phyloP scores from a whole-genome alignment of 495 filamentous ascomycete species.

The Aspergillus bridgeri region DNA sequence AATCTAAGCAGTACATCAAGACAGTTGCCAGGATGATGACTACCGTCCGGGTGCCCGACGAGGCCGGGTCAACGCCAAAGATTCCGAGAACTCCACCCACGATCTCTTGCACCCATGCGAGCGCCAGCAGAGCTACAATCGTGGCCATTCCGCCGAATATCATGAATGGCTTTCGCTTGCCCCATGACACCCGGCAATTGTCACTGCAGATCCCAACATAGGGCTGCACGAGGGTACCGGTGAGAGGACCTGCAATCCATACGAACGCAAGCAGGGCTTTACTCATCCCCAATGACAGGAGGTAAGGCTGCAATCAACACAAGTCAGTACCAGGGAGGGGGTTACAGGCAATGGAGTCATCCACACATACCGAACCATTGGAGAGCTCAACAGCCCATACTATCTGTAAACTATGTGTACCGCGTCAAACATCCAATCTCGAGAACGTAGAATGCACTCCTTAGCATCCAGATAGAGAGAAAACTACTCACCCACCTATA shows the following conservation, averaged over 20 bases:
- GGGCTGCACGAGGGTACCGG: slow-evolving; percentile 85
- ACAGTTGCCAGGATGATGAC: slow-evolving; percentile 73
- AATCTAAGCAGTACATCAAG: slow-evolving; percentile 81
- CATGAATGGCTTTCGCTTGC: slow-evolving; percentile 88
- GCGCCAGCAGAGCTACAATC: slow-evolving; percentile 64
- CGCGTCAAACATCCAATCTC: neutral
- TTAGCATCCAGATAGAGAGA: neutral
- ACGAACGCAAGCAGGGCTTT: slow-evolving; percentile 91
- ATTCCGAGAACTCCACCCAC: slow-evolving; percentile 65
- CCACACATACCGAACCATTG: slow-evolving; percentile 64
- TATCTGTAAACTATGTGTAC: slow-evolving; percentile 63
- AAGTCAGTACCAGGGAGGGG: neutral
- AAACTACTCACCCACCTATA: slow-evolving; percentile 65
- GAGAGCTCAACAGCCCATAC: slow-evolving; percentile 93
- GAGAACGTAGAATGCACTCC: neutral
- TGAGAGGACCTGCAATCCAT: slow-evolving; percentile 89
- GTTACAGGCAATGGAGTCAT: neutral
- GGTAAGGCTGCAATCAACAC: slow-evolving; percentile 46
- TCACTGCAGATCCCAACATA: slow-evolving; percentile 90
- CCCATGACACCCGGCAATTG: slow-evolving; percentile 74
- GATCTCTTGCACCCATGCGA: slow-evolving; percentile 81
- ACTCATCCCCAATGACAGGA: slow-evolving; percentile 79
- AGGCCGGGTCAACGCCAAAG: slow-evolving; percentile 65
- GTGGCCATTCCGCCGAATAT: slow-evolving; percentile 70
- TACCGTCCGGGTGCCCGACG: slow-evolving; percentile 54